These are phyloP conservation scores for Teunomyces atbi DNA, from an alignment of 805 yeast genomes.

Conservation along the genomic window DNA sequence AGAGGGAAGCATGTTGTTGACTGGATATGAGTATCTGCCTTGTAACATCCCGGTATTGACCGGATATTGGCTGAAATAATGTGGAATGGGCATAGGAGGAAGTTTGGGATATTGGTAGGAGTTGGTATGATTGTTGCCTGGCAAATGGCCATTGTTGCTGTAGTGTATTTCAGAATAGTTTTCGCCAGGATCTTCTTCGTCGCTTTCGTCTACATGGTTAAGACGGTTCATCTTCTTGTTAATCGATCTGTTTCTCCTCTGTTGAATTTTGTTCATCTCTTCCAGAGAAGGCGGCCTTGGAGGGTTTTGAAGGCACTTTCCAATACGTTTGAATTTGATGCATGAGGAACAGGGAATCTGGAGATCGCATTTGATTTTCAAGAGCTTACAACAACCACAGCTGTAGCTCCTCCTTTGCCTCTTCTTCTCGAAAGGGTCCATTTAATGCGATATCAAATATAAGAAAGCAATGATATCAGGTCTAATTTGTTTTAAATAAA, in stretches of 20 bases:
- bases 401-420: slow-evolving; percentile 50
- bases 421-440: slow-evolving; percentile 16
- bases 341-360: slow-evolving; percentile 49
- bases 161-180: neutral
- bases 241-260: slow-evolving; percentile 23
- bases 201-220: slow-evolving; percentile 2
- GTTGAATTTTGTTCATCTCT: slow-evolving; percentile 30
- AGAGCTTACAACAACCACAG: slow-evolving; percentile 56
- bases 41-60: neutral
- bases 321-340: slow-evolving; percentile 32
- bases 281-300: slow-evolving; percentile 46
- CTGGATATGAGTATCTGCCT: neutral
- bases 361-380: slow-evolving; percentile 54
- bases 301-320: slow-evolving; percentile 39
- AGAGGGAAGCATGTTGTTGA: neutral
- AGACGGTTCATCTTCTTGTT: slow-evolving; percentile 7
- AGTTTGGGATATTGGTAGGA: neutral
- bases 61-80: slow-evolving; percentile 1
- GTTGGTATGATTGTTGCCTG: neutral
- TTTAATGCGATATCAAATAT: neutral
- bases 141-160: slow-evolving; percentile 1
- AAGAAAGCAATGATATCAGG: neutral
- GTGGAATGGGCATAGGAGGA: neutral
- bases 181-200: neutral
- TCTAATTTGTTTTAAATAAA: neutral